Evolutionary conservation across 176 grass and related monocot species (phyloP).

Genomic region (Otatea glauca): DNA sequence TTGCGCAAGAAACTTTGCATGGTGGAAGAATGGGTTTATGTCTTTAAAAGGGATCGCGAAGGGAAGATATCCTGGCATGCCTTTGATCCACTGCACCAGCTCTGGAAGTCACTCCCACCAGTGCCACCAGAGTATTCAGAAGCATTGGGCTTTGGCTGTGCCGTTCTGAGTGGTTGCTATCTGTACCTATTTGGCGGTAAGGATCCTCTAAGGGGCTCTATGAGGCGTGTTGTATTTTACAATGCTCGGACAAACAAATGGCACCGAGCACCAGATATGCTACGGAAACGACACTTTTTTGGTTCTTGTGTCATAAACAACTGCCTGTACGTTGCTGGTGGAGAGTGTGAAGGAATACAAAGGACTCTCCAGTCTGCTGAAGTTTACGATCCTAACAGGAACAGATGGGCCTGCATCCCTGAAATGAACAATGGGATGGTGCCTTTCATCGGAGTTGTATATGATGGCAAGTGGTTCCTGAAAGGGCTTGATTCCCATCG

Average conservation of each 20-base stretch:
- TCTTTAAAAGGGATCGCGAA: conserved; percentile 88
- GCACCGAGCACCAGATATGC: conserved; percentile 90
- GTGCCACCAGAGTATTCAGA: conserved; percentile 77
- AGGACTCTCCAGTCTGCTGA: conserved; percentile 75
- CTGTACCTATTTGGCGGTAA: conserved; percentile 91
- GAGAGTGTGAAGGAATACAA: conserved; percentile 83
- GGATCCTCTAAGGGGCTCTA: conserved; percentile 77
- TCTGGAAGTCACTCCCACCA: conserved; percentile 85
- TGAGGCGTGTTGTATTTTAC: conserved; percentile 88
- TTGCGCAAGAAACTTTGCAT: conserved; percentile 70
- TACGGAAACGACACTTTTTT: conserved; percentile 84
- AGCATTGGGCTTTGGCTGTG: conserved; percentile 83
- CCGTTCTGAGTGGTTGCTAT: conserved; percentile 77
- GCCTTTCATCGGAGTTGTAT: conserved; percentile 85
- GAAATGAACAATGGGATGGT: conserved; percentile 93
- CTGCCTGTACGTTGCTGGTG: conserved; percentile 84
- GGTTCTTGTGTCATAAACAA: conserved; percentile 89
- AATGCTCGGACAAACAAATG: conserved; percentile 93
- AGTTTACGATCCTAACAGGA: conserved; percentile 82
- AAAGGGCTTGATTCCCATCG: conserved; percentile 77
- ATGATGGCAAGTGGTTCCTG: conserved; percentile 78
- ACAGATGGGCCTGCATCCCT: conserved; percentile 70
- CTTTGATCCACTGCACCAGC: conserved; percentile 73
- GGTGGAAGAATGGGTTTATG: conserved; percentile 85
- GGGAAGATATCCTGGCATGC: conserved; percentile 91